Evolutionary conservation across 2,329 filamentous ascomycete genomes (phyloP), one percentile per base, ranked within the genome.

Genomic region (Trichoderma asperellum): DNA sequence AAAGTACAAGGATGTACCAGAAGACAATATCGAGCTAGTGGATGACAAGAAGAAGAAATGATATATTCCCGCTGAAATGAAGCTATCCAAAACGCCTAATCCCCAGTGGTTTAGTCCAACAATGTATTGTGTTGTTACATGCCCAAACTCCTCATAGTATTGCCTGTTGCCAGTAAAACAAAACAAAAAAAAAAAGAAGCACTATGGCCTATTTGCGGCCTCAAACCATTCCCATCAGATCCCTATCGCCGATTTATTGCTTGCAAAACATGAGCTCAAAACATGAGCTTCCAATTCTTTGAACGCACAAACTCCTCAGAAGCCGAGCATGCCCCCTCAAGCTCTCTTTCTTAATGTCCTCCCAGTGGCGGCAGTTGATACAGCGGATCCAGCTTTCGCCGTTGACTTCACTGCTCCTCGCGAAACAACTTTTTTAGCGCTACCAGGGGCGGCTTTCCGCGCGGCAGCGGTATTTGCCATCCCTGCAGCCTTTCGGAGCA

Each of bases 41-140:
- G 95, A 98, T 81, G 95, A 97, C 79, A 97, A 97, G 88, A 96
- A 96, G 88, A 97, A 97, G 84, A 89, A 85, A 77, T 82, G 81
- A 77, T 76, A 76, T 75, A 76, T 52, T 69, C 70, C 55, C 58
- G 11, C 68, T 72, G 68, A 52, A 43, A 47, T 24, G 24, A 24
- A 24, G 24, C 55, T 37, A 49, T 37, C 62, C 47, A 69, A 59
- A 53, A 66, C 34, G 37, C 60, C 60, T 18, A 32, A 63, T 58
- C 29, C 29, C 55, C 21, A n/a, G 21, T 67, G 40, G 2, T 16
- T 47, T 24, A n/a, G 49, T 63, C 58, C 49, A 68, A 49, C 65
- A 34, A 70, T 49, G 40, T 52, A 34, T 52, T 34, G 67, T 64
- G 24, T 70, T 60, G 65, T 12, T 68, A 68, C 65, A 67, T 63